Base-by-base conservation (phyloP, 495 filamentous ascomycete species). In the Penicillium lividum region DNA sequence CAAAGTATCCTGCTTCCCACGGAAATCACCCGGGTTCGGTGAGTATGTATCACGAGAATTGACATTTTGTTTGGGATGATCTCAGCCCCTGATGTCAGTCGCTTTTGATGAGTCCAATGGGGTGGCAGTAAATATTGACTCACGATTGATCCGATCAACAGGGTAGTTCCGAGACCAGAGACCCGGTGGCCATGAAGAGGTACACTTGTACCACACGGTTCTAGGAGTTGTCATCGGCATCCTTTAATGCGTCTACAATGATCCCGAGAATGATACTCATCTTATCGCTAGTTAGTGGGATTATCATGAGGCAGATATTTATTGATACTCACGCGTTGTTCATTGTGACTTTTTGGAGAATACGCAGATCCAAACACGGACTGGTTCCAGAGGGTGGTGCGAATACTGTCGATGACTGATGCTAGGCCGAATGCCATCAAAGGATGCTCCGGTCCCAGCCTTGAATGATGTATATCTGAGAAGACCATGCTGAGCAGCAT, bases 191-290 rank as follows among this genome's bases (percentile, higher is more conserved):
- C 4, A 76, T 68, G 42, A 73, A 70, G 25, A 78, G 68, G 53
- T 77, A 79, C 15, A 77, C 71, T n/a, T 70, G 66, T 0, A 77
- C 70, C 7, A 71, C 72, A 9, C 72, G 74, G 13, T 63, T 59
- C 42, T 79, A 79, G 7, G 70, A 73, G 33, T 73, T 65, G 25
- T 75, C 50, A 42, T 75, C 74, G 29, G 71, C 73, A 49, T 80
- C 76, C 50, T 79, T 75, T 8, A 80, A 59, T 7, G 73, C 75
- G 18, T 75, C 71, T 22, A 72, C 73, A 52, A 78, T 70, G 38
- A 79, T 77, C 1, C 74, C 66, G 46, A 80, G 60, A 51, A 80
- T 75, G 44, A 78, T 76, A 54, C 66, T 76, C 73, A 76, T 77
- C 15, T 75, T 79, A 16, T 34, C 11, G 22, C 8, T 10, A 29